Percentiles rank a stretch among this genome's conserved stretches.
Conservation (phyloP, 352 stramenopile genomes). For the Phytophthora chlamydospora region DNA sequence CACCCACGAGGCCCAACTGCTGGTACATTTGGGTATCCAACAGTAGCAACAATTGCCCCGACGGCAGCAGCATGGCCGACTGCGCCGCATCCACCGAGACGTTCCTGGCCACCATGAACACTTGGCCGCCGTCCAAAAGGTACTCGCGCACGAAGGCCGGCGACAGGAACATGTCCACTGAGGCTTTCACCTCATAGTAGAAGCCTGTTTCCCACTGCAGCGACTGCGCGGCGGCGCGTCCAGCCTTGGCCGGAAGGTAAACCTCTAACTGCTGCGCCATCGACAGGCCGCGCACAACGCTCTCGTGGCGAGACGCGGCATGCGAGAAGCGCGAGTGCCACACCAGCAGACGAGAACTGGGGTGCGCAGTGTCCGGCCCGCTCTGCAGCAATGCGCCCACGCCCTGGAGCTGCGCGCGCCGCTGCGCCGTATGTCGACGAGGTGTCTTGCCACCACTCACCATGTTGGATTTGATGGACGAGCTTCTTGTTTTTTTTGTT, state of each 20-base stretch:
- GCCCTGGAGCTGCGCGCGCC: slow-evolving; percentile 24
- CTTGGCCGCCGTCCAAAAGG: slow-evolving; percentile 41
- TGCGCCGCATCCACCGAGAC: slow-evolving; percentile 56
- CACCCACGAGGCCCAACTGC: slow-evolving; percentile 71
- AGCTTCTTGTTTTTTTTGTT: too few species aligned
- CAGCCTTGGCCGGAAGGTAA: slow-evolving; percentile 46
- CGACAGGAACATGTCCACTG: slow-evolving; percentile 62
- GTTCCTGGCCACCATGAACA: slow-evolving; percentile 86
- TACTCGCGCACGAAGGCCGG: slow-evolving; percentile 69
- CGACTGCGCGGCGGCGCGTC: slow-evolving; percentile 43
- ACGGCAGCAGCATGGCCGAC: slow-evolving; percentile 68
- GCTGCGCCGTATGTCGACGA: slow-evolving; percentile 31
- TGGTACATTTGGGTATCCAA: slow-evolving; percentile 72
- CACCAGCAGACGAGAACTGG: slow-evolving; percentile 52
- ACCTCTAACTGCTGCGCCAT: slow-evolving; percentile 82
- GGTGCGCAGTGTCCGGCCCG: slow-evolving; percentile 22
- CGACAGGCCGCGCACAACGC: slow-evolving; percentile 51
- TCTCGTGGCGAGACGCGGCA: slow-evolving; percentile 50
- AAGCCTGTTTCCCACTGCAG: slow-evolving; percentile 84
- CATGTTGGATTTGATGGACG: slow-evolving; percentile 34
- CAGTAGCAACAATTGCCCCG: slow-evolving; percentile 72
- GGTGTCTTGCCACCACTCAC: slow-evolving; percentile 70
- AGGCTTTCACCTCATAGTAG: slow-evolving; percentile 75
- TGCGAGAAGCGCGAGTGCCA: slow-evolving; percentile 68
- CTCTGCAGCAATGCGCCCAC: slow-evolving; percentile 17